Base-by-base conservation (phyloP, 495 filamentous ascomycete species). In the Emericellopsis terricola region DNA sequence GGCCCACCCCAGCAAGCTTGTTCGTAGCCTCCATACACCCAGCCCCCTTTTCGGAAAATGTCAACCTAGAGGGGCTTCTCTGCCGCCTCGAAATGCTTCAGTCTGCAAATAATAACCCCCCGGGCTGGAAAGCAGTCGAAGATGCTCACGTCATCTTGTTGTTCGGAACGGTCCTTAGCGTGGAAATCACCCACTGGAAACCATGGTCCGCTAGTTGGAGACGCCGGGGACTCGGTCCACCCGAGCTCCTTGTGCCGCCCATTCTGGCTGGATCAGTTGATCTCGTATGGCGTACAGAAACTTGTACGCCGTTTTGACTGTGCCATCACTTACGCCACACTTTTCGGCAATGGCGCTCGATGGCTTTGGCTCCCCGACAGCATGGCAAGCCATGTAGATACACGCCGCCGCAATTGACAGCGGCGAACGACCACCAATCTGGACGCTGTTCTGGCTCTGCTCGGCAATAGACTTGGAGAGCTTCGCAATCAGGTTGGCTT, bases 251-350 rank as follows among this genome's bases (percentile, higher is more conserved):
- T 76, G 65, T 3, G 49, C 45, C 37, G 87, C 63, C 70, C 78
- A 85, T 33, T 80, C 73, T 21, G 69, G 60, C 44, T 79, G 69
- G 46, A 96, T 65, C 38, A 97, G 54, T 31, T 69, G 58, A 41
- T 89, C 78, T 13, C 72, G 69, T 29, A 75, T 71, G 5, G 62
- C 57, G 47, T 82, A 83, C 29, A 97, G 66, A 46, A 78, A 70
- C 48, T 89, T 87, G 60, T 96, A 97, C 0, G 91, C 84, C 31
- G 81, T 85, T 31, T 86, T 80, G 41, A 97, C 94, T 1, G 89
- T 97, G 30, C 86, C 85, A 44, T 97, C 89, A 47, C 83, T 93
- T 19, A 94, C 89, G 39, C 81, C 80, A 3, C 78, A 79, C 13
- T 89, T 76, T 1, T 40, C 37, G 1, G 78, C 76, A 41, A 96